These are phyloP conservation scores for Asterophora parasitica DNA, from an alignment of 768 basidiomycete species.

Conservation along the genomic window DNA sequence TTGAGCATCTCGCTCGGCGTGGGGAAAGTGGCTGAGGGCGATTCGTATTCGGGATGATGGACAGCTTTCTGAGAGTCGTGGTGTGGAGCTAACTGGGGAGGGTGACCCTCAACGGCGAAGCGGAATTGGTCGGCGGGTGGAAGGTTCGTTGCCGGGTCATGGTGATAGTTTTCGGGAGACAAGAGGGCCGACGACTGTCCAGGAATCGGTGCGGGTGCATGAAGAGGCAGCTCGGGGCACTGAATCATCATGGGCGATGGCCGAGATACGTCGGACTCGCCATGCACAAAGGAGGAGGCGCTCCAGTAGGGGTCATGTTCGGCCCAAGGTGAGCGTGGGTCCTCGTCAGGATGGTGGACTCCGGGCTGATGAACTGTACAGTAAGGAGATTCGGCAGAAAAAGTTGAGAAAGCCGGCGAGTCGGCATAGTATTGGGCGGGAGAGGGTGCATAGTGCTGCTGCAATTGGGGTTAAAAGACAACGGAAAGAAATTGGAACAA, in stretches of 20 bases:
- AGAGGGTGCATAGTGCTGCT: not conserved
- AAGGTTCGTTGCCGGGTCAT: slow-evolving; percentile 2
- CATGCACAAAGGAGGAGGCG: not conserved
- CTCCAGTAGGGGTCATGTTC: not conserved
- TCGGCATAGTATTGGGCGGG: not conserved
- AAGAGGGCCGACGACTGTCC: slow-evolving; percentile 16
- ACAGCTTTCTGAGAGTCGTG: slow-evolving; percentile 8
- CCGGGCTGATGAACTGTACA: not conserved
- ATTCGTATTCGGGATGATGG: slow-evolving; percentile 4
- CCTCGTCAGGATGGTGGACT: not conserved
- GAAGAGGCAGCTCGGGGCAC: slow-evolving; percentile 19
- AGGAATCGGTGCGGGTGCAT: slow-evolving; percentile 25
- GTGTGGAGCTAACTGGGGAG: not conserved
- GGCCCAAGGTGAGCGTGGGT: not conserved
- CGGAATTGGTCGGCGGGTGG: slow-evolving; percentile 4
- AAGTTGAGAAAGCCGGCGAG: not conserved
- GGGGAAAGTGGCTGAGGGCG: slow-evolving; percentile 41
- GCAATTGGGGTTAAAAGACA: not conserved
- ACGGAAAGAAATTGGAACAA: too few relatives aligned
- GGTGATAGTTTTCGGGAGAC: slow-evolving; percentile 3
- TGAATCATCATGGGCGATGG: slow-evolving; percentile 12
- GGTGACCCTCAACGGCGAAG: not conserved
- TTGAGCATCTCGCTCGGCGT: slow-evolving; percentile 62
- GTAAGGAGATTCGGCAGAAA: not conserved
- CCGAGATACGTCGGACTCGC: slow-evolving; percentile 14